Conservation (phyloP, 345 rosid genomes). For the Eucalyptus erythrocorys region DNA sequence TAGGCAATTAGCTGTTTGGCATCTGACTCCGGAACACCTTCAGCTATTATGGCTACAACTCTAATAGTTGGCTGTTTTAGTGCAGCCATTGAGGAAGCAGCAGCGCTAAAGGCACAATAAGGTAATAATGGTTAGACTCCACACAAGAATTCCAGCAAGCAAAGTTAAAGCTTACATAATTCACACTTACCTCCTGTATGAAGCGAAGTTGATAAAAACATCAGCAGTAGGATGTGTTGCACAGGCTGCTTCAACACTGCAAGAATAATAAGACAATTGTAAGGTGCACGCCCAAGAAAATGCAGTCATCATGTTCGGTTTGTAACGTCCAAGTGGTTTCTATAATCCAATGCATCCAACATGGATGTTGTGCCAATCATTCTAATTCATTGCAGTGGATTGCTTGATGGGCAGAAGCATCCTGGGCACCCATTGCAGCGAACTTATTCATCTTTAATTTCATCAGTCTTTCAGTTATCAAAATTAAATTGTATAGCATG, state of each 20-base stretch:
- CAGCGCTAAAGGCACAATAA: slow-evolving; percentile 43
- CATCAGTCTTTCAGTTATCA: not conserved
- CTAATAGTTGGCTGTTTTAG: slow-evolving; percentile 92
- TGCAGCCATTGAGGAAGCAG: slow-evolving; percentile 95
- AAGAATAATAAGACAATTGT: slow-evolving; percentile 3
- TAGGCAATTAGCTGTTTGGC: slow-evolving; percentile 84
- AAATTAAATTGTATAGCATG: not conserved
- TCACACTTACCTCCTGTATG: slow-evolving; percentile 61
- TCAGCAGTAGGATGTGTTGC: slow-evolving; percentile 94
- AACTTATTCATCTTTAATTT: not conserved
- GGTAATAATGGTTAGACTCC: not conserved
- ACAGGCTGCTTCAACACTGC: slow-evolving; percentile 87
- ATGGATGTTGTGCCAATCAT: not conserved
- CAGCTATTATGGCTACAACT: slow-evolving; percentile 95
- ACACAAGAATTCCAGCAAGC: not conserved
- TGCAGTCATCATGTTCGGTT: not conserved
- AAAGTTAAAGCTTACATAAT: not conserved
- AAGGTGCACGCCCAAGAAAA: not conserved
- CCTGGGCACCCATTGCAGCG: not conserved
- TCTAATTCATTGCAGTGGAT: not conserved
- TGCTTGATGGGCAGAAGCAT: not conserved
- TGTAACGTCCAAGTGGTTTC: not conserved
- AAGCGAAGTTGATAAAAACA: slow-evolving; percentile 92
- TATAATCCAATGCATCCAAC: not conserved
- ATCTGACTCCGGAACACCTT: slow-evolving; percentile 98